Base-by-base conservation (phyloP, 495 filamentous ascomycete species). In the Astrocystis sublimbata region DNA sequence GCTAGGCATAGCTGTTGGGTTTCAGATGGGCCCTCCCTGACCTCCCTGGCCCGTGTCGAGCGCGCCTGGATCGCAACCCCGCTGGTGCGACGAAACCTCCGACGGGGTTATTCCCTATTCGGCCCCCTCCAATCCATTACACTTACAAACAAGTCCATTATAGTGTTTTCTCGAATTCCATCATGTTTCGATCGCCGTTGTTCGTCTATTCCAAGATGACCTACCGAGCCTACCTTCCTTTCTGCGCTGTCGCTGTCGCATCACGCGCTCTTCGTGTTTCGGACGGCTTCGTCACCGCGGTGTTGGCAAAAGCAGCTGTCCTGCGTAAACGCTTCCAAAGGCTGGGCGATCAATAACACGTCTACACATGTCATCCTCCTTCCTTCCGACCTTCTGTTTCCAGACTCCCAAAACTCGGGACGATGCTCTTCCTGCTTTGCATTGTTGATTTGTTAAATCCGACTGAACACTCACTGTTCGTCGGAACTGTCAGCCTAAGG, bases 151-250 rank as follows among this genome's bases (percentile, higher is more conserved):
- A n/a, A n/a, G n/a, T n/a, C n/a, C n/a, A n/a, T n/a, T n/a, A n/a
- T n/a, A n/a, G n/a, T n/a, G n/a, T n/a, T n/a, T n/a, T 35, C 24
- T 35, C 28, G 49, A 35, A 33, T 35, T 35, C 17, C 30, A 23
- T 35, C 5, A 33, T 45, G 54, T 57, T 45, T 57, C 54, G 54
- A 57, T 57, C 31, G 54, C 45, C 54, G 45, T 57, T 43, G 28
- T n/a, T 23, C n/a, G n/a, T n/a, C n/a, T n/a, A n/a, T n/a, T n/a
- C n/a, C n/a, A n/a, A n/a, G n/a, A n/a, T n/a, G n/a, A n/a, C n/a
- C n/a, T 36, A n/a, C 23, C 17, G 33, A 3, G 24, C 35, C 43
- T 57, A 57, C 54, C 40, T 57, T 57, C 54, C 54, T 57, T 17
- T 57, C 54, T 28, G 30, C 12, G 40, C 54, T 41, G 17, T 4